Conservation (phyloP, 2,329 filamentous ascomycete genomes). For the Apiospora phragmitis region DNA sequence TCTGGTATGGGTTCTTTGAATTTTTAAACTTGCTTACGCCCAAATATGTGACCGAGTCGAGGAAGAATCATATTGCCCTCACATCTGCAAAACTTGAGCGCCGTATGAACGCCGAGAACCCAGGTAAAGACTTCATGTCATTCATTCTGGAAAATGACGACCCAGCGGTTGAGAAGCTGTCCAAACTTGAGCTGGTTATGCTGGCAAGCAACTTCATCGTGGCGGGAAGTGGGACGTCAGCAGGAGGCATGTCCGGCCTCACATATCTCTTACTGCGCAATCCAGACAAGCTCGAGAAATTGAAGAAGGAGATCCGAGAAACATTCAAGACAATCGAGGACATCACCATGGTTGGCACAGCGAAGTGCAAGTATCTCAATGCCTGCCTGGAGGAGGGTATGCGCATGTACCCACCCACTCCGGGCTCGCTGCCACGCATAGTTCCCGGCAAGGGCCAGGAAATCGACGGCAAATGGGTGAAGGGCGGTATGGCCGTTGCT, state of each 20-base stretch:
- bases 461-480: conserved; percentile 21
- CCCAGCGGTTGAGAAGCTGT: background rate
- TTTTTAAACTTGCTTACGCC: background rate
- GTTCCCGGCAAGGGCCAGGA: conserved; percentile 19
- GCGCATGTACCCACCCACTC: conserved; percentile 38
- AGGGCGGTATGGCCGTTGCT: conserved; percentile 29
- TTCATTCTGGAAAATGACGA: conserved; percentile 14
- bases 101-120: background rate
- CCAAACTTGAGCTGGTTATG: background rate
- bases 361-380: conserved; percentile 36
- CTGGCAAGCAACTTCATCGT: background rate
- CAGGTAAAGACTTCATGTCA: background rate
- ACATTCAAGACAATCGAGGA: conserved; percentile 37
- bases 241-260: conserved; percentile 40
- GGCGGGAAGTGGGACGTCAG: conserved; percentile 48
- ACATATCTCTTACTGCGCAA: conserved; percentile 40
- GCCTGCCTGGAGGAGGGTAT: conserved; percentile 42
- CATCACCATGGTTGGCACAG: conserved; percentile 34
- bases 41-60: background rate
- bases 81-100: background rate
- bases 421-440: conserved; percentile 22
- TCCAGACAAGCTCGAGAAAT: conserved; percentile 29
- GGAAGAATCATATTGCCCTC: background rate
- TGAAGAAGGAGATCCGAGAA: conserved; percentile 39
- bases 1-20: background rate